Evolutionary conservation across 164 flowering plant genomes (phyloP).

Genomic region (Protea cynaroides): DNA sequence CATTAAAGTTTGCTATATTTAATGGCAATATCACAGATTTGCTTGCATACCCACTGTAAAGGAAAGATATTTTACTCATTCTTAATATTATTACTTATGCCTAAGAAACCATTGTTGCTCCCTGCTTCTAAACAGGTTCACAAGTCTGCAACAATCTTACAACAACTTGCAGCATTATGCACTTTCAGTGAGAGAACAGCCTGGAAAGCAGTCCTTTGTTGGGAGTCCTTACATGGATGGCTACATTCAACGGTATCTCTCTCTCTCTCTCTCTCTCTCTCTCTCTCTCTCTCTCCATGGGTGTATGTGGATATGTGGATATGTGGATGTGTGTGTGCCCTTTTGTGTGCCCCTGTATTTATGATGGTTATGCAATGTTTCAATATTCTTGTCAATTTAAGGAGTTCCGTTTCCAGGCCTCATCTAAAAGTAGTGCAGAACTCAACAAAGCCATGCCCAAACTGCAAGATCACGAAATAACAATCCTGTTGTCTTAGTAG

Average conservation of each 20-base stretch:
- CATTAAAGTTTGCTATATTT: background rate
- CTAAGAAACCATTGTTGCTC: conserved; percentile 1
- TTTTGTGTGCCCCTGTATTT: no score
- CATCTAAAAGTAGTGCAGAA: no score
- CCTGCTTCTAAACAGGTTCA: conserved; percentile 55
- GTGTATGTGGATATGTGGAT: no score
- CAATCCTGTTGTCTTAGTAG: no score
- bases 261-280: conserved; percentile 24
- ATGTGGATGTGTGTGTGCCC: background rate
- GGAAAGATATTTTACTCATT: background rate
- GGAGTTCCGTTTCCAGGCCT: no score
- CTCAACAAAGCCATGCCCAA: no score
- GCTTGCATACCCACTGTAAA: background rate
- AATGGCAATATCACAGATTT: no score
- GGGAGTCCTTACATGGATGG: conserved; percentile 82
- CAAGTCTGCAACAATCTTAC: conserved; percentile 86
- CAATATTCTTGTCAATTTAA: no score
- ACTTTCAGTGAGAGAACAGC: conserved; percentile 70
- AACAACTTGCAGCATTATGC: conserved; percentile 88
- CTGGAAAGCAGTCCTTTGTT: conserved; percentile 59
- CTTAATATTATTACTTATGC: no score
- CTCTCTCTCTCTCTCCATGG: background rate
- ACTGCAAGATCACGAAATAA: no score
- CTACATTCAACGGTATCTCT: conserved; percentile 60
- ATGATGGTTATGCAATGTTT: no score